phyloP scores from a whole-genome alignment of 2,329 filamentous ascomycete species.

The Aspergillus terreus region DNA sequence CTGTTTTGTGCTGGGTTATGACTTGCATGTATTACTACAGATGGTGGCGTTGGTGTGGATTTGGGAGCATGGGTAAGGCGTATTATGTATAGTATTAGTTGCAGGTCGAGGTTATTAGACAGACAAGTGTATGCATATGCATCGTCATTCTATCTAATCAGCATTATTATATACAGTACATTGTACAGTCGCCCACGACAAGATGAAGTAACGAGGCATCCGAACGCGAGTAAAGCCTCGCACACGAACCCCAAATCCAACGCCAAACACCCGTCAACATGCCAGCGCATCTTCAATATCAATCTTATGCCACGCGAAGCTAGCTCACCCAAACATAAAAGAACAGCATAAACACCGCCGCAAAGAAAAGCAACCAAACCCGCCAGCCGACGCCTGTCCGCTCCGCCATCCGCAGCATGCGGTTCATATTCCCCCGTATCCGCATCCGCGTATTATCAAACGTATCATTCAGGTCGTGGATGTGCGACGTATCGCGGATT shows the following conservation, averaged over 20 bases:
- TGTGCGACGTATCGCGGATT: constrained; percentile 81
- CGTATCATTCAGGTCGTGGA: constrained; percentile 91
- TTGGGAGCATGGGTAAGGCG: background rate
- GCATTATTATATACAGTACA: background rate
- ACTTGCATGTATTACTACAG: background rate
- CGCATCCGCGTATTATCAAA: constrained; percentile 82
- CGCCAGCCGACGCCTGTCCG: constrained; percentile 93
- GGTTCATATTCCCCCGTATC: constrained; percentile 88
- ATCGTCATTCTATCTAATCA: background rate
- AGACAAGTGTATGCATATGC: too few species aligned
- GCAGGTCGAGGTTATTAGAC: too few species aligned
- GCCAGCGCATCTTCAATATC: background rate
- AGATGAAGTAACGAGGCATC: background rate
- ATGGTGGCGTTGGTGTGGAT: background rate
- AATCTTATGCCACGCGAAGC: background rate
- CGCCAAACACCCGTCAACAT: background rate
- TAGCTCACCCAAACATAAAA: constrained; percentile 80
- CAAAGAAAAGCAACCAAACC: constrained; percentile 88
- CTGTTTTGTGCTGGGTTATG: background rate
- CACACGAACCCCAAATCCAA: background rate
- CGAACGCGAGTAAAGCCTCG: background rate
- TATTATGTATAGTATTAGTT: too few species aligned
- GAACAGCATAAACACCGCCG: constrained; percentile 76
- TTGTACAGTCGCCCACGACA: background rate
- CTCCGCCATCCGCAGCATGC: constrained; percentile 95